Percentiles rank a stretch among this genome's conserved stretches.
phyloP scores from a whole-genome alignment of 352 stramenopile genomes.

The Albugo candida region DNA sequence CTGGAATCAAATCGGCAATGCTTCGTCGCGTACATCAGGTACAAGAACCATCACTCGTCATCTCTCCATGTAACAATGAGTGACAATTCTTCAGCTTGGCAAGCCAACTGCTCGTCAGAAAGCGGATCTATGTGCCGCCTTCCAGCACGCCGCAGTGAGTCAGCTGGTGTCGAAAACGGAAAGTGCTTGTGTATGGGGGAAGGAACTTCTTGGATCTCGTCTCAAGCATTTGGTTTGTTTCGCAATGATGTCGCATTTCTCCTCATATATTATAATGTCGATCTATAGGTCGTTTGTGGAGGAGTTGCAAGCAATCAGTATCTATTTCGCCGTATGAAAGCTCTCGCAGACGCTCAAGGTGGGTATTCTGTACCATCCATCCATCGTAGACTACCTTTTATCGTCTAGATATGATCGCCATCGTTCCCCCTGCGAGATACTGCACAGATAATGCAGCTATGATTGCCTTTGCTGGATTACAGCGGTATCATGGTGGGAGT shows the following conservation, averaged over 20 bases:
- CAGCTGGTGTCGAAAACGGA: slow-evolving; percentile 82
- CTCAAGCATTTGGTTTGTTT: slow-evolving; percentile 59
- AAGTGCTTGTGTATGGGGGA: slow-evolving; percentile 72
- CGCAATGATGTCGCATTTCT: neutral
- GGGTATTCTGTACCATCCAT: slow-evolving; percentile 7
- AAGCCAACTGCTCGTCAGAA: slow-evolving; percentile 19
- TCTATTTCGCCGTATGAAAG: slow-evolving; percentile 73
- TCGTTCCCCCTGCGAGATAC: slow-evolving; percentile 60
- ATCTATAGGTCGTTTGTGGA: slow-evolving; percentile 83
- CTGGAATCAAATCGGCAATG: slow-evolving; percentile 95
- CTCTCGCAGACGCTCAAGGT: slow-evolving; percentile 23
- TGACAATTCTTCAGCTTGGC: slow-evolving; percentile 25
- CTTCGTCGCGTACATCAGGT: slow-evolving; percentile 50
- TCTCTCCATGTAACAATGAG: slow-evolving; percentile 1
- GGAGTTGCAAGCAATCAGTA: slow-evolving; percentile 95
- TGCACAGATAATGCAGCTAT: slow-evolving; percentile 98
- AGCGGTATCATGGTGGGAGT: slow-evolving; percentile 30
- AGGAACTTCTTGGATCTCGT: slow-evolving; percentile 20
- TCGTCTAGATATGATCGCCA: neutral
- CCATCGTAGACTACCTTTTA: too few relatives aligned
- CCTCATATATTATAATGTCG: neutral
- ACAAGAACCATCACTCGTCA: neutral
- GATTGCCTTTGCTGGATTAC: slow-evolving; percentile 87
- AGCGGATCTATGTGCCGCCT: slow-evolving; percentile 86
- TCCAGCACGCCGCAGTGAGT: slow-evolving; percentile 78